Base-by-base conservation (phyloP, 352 stramenopile genomes). In the Plasmopara viticola region DNA sequence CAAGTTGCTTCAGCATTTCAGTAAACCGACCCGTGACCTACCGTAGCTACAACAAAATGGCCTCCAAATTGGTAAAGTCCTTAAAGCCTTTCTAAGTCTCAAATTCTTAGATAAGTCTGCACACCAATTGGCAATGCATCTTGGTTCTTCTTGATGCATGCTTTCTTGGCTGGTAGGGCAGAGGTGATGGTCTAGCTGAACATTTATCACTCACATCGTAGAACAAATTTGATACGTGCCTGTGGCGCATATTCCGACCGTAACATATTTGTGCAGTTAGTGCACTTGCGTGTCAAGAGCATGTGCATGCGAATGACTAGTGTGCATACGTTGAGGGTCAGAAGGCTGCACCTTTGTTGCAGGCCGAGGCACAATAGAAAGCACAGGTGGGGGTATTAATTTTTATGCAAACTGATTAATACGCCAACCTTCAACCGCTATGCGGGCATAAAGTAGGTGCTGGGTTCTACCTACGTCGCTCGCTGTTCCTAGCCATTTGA, bases 251-350 rank as follows among this genome's bases (percentile, higher is more conserved):
- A 87, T 84, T 37, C 77, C 76, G 45, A 51, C 45, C 43, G 77
- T 48, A 87, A 41, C 33, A 59, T 48, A 29, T 66, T 31, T 9
- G 74, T 76, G 44, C 76, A 87, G 35, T 66, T 66, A 14, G 62
- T 40, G 41, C 77, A 87, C 58, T 78, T 81, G 58, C 65, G 73
- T 48, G 70, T 70, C 53, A 90, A 51, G 54, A 87, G 79, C 43
- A 56, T 39, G 33, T 77, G 72, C 79, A 90, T 90, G 39, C 79
- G 76, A 10, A 59, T 72, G 43, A 87, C 63, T 5, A 90, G 65
- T 0, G 74, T 74, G 51, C 70, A 77, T 76, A 90, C 87, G 56
- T 87, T 85, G 71, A 90, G 70, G 84, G 87, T 53, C 84, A 84
- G 66, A 77, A 90, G 18, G 80, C 72, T 30, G 77, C 74, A 56